phyloP scores from a whole-genome alignment of 1,139 yeast species.

The Taphrina confusa region DNA sequence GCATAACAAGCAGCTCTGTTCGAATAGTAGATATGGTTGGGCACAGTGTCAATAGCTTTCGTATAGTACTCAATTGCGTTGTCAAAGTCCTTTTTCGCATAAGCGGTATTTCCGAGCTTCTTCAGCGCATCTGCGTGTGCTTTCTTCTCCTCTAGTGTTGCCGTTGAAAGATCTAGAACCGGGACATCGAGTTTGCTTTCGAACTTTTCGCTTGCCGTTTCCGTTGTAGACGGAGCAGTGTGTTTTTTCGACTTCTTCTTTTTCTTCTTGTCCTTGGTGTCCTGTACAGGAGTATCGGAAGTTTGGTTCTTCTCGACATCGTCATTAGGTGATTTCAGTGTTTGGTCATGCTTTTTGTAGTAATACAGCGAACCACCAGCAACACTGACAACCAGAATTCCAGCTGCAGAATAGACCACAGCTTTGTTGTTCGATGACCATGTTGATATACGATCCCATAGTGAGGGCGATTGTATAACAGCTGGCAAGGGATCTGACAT shows the following conservation, averaged over 20 bases:
- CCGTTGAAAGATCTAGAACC: conserved; percentile 14
- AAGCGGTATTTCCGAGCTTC: conserved; percentile 83
- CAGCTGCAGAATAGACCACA: conserved; percentile 32
- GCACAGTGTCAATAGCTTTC: conserved; percentile 69
- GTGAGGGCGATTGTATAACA: conserved; percentile 6
- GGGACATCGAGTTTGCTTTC: conserved; percentile 13
- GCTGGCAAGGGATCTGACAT: conserved; percentile 15
- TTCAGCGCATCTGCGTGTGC: conserved; percentile 74
- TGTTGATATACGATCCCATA: conserved; percentile 33
- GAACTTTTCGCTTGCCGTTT: not conserved
- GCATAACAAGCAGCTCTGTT: conserved; percentile 94
- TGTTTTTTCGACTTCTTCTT: conserved; percentile 32
- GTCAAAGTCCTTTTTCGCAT: conserved; percentile 67
- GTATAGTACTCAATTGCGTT: conserved; percentile 76
- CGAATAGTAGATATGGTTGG: conserved; percentile 80
- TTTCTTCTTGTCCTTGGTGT: conserved; percentile 34
- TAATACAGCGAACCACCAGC: conserved; percentile 36
- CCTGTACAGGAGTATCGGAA: conserved; percentile 11
- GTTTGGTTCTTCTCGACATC: conserved; percentile 11
- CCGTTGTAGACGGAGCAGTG: not conserved
- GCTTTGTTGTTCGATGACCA: conserved; percentile 33
- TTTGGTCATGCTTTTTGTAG: conserved; percentile 8
- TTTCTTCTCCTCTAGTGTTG: conserved; percentile 34
- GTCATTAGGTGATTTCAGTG: not conserved
- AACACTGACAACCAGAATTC: conserved; percentile 30